phyloP scores from a whole-genome alignment of 2,329 filamentous ascomycete species.

The Paecilomyces sp. region DNA sequence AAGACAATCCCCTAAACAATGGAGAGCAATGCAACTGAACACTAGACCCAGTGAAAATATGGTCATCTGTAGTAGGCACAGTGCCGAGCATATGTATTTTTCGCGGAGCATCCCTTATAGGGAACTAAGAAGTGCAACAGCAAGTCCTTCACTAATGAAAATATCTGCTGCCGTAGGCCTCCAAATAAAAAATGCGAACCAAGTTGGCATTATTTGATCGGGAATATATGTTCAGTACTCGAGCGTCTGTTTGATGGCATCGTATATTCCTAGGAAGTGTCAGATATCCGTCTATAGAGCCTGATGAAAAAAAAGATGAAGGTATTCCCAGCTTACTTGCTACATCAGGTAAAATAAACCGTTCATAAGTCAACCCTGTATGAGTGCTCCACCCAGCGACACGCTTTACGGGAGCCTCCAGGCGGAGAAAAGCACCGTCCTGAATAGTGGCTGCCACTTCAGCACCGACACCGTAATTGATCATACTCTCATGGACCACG shows the following conservation, averaged over 20 bases:
- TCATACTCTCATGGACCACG: constrained; percentile 87
- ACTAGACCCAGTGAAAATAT: not conserved
- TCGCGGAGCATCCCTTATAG: not conserved
- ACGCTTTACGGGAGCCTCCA: constrained; percentile 79
- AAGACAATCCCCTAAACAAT: not conserved
- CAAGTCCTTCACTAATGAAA: not conserved
- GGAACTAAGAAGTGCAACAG: not conserved
- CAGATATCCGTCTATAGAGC: not conserved
- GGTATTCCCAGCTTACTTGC: constrained; percentile 57
- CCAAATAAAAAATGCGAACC: not conserved
- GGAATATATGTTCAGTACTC: constrained; percentile 46
- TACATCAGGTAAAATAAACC: constrained; percentile 76
- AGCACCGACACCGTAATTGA: constrained; percentile 81
- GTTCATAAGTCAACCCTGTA: constrained; percentile 70
- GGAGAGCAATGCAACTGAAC: not conserved
- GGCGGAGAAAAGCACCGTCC: constrained; percentile 72
- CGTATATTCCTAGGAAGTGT: constrained; percentile 55
- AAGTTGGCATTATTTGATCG: not conserved
- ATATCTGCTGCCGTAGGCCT: not conserved
- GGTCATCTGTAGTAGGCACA: not conserved
- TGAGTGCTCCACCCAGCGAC: constrained; percentile 89
- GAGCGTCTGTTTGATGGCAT: constrained; percentile 60
- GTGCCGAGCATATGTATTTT: not conserved
- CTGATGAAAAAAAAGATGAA: not conserved
- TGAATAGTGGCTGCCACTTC: constrained; percentile 86